Conservation (phyloP, 2,329 filamentous ascomycete genomes). For the Alternaria sp. region DNA sequence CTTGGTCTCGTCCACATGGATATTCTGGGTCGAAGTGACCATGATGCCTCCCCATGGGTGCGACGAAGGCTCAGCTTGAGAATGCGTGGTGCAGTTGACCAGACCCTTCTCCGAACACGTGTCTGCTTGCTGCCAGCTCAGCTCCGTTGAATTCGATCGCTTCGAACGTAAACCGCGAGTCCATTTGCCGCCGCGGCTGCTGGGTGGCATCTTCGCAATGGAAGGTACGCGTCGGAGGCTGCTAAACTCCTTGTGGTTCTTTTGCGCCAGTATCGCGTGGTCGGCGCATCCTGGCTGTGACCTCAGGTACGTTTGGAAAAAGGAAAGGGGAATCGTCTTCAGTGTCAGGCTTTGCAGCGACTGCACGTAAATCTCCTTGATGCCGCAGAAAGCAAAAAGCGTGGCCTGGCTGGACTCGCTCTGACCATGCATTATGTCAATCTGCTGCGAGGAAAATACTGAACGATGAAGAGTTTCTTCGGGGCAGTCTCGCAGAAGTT, state of each 20-base stretch:
- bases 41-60: conserved; percentile 48
- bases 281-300: conserved; percentile 54
- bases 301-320: conserved; percentile 54
- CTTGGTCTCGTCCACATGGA: conserved; percentile 38
- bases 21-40: conserved; percentile 46
- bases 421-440: conserved; percentile 40
- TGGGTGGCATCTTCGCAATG: conserved; percentile 6
- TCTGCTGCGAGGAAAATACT: conserved; percentile 51
- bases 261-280: conserved; percentile 52
- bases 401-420: conserved; percentile 42
- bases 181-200: conserved; percentile 20
- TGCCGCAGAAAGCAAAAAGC: conserved; percentile 54
- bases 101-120: conserved; percentile 41
- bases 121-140: conserved; percentile 28
- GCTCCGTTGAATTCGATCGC: conserved; percentile 14
- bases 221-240: conserved; percentile 38
- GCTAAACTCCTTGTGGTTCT: conserved; percentile 56
- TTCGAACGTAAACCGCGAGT: conserved; percentile 16
- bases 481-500: conserved; percentile 45
- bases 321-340: conserved; percentile 51
- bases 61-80: conserved; percentile 8
- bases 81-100: conserved; percentile 15
- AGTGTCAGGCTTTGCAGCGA: conserved; percentile 34
- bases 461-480: conserved; percentile 52
- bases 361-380: conserved; percentile 50